Conservation (phyloP, 164 flowering plant genomes). For the Umbilicus rupestris region DNA sequence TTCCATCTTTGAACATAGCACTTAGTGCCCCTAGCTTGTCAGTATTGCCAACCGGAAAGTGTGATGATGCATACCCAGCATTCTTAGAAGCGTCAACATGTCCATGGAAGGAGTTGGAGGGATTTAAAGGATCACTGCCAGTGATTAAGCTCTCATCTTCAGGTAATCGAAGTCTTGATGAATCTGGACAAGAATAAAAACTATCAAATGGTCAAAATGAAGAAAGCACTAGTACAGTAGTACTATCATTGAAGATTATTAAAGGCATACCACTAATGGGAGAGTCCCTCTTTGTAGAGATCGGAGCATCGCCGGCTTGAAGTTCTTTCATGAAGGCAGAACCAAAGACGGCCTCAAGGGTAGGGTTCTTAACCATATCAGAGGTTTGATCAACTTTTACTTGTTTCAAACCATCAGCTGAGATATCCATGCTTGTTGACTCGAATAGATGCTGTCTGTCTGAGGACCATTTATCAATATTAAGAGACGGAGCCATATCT, state of each 20-base stretch:
- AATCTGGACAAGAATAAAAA: background rate
- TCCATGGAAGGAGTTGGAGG: conserved; percentile 20
- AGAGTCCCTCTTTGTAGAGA: conserved; percentile 50
- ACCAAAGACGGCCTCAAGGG: conserved; percentile 96
- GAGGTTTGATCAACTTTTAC: conserved; percentile 16
- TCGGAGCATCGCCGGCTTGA: conserved; percentile 69
- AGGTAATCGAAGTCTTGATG: background rate
- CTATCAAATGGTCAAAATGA: background rate
- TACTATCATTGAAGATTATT: conserved; percentile 28
- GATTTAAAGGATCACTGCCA: conserved; percentile 9
- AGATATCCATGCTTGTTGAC: conserved; percentile 12
- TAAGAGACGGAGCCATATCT: conserved; percentile 16
- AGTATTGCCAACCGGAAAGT: conserved; percentile 29
- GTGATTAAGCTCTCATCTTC: background rate
- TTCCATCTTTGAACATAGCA: conserved; percentile 33
- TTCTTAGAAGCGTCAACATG: conserved; percentile 23
- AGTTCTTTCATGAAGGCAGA: conserved; percentile 87
- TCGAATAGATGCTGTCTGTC: conserved; percentile 19
- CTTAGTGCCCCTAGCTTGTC: conserved; percentile 48
- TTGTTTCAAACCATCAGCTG: conserved; percentile 18
- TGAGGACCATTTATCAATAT: conserved; percentile 15
- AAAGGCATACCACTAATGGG: background rate
- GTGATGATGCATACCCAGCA: conserved; percentile 27
- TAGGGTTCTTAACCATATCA: conserved; percentile 31
- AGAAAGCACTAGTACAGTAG: background rate